Base-by-base conservation (phyloP, 306 rosid species). In the Dicorynia guianensis region DNA sequence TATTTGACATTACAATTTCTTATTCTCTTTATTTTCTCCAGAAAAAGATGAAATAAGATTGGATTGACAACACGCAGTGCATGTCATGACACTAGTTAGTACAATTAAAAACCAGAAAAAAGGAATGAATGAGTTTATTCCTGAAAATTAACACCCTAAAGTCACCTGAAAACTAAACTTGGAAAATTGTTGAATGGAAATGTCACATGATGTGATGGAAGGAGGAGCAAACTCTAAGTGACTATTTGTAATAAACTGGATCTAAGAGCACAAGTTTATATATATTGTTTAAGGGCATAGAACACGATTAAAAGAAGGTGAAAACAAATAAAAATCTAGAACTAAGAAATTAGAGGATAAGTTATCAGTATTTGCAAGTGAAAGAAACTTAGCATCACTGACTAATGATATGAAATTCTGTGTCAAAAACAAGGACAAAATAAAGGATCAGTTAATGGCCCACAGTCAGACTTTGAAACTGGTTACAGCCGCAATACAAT, bases 131-230 rank as follows among this genome's bases (percentile, higher is more conserved):
- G 34, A 57, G 14, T 55, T 70, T 35, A 53, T 33, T 34, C 15
- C 66, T 30, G 60, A 46, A 60, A 73, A 82, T 25, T 65, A 19
- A 43, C 63, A 66, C 25, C 62, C 64, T 43, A 34, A 57, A 38
- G 47, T 25, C 39, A 61, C 69, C 25, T 47, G 65, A 74, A 20
- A 61, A 78, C 59, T 67, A 48, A 20, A 49, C 5, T 67, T 69
- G 15, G 52, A 39, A 72, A 55, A 43, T 18, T 43, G 52, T 33
- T 65, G 44, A 69, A 40, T 59, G 11, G 58, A 72, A 47, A 40
- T 60, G 25, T 47, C 12, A n/a, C 40, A 17, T 12, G 17, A 72
- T 6, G 39, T 4, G 7, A 58, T n/a, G 14, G 76, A 44, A 38
- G 35, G 42, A 67, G 43, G 54, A 71, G 4, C 0, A 42, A 13